Percentiles rank a stretch among this genome's conserved stretches.
These are phyloP conservation scores for Amanita exitialis DNA, from an alignment of 768 basidiomycete genomes.

Conservation along the genomic window DNA sequence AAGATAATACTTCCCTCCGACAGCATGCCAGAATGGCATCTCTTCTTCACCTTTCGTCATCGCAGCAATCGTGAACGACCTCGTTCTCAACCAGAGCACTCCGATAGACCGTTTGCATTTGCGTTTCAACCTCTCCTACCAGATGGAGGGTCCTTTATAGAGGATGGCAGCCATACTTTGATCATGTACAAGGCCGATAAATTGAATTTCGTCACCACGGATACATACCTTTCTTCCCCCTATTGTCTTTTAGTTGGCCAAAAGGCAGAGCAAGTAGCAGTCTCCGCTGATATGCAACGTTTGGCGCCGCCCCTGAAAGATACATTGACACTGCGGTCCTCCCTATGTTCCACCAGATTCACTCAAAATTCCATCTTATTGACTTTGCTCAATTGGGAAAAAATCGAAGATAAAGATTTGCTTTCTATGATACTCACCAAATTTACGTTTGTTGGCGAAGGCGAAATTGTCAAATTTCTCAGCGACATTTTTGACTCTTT, in stretches of 20 bases:
- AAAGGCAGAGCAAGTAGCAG: conserved; percentile 44
- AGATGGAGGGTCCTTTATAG: conserved; percentile 64
- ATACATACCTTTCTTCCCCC: conserved; percentile 64
- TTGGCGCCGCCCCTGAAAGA: conserved; percentile 67
- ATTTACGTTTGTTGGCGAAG: conserved; percentile 89
- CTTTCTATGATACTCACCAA: conserved; percentile 67
- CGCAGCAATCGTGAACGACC: conserved; percentile 42
- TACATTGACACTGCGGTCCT: conserved; percentile 72
- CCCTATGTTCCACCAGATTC: conserved; percentile 84
- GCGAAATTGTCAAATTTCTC: conserved; percentile 90
- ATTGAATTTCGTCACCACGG: conserved; percentile 46
- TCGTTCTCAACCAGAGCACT: conserved; percentile 24
- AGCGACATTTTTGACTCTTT: conserved; percentile 88
- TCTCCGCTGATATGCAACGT: conserved; percentile 54
- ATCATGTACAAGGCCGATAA: conserved; percentile 81
- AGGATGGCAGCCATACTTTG: conserved; percentile 83
- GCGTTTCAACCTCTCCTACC: conserved; percentile 85
- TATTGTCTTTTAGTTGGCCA: conserved; percentile 48
- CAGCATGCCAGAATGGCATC: conserved; percentile 69
- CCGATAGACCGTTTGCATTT: conserved; percentile 83
- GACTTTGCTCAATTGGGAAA: conserved; percentile 75
- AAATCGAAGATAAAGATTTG: conserved; percentile 48
- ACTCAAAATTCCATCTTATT: conserved; percentile 86
- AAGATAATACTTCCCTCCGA: conserved; percentile 71
- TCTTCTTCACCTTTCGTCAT: conserved; percentile 92